These are phyloP conservation scores for Sclerotinia spermophila DNA, from an alignment of 2,329 filamentous ascomycete species.

Conservation along the genomic window DNA sequence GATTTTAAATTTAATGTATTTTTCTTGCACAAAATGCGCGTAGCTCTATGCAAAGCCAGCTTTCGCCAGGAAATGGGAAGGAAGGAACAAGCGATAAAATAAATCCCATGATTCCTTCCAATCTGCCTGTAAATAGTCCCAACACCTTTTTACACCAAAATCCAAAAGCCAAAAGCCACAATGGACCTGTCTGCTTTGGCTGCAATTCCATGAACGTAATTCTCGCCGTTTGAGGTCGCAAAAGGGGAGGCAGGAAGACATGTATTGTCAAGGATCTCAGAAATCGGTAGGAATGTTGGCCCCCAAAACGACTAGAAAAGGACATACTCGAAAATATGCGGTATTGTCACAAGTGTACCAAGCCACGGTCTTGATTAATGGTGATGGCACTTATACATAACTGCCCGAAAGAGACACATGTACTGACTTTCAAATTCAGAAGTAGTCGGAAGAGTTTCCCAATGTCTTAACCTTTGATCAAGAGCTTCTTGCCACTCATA, in stretches of 20 bases:
- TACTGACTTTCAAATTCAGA: conserved; percentile 45
- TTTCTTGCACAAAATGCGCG: background rate
- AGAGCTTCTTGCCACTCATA: conserved; percentile 65
- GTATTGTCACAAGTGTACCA: background rate
- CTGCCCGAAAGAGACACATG: too few species aligned
- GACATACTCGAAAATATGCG: background rate
- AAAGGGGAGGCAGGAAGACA: too few species aligned
- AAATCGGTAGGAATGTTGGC: background rate
- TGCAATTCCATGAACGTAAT: background rate
- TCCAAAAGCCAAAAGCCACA: background rate
- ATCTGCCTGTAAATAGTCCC: background rate
- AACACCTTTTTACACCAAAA: background rate
- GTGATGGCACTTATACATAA: background rate
- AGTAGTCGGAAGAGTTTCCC: conserved; percentile 59
- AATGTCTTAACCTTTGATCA: conserved; percentile 64
- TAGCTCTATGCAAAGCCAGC: too few species aligned
- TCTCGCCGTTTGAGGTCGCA: background rate
- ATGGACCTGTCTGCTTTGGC: background rate
- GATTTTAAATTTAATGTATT: background rate
- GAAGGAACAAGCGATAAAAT: background rate
- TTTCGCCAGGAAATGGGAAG: background rate
- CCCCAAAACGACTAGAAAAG: background rate
- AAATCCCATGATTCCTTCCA: background rate
- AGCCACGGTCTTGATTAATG: accelerated
- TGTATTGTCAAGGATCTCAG: background rate